Conservation (phyloP, 2,329 filamentous ascomycete genomes). For the Fusarium sp. region DNA sequence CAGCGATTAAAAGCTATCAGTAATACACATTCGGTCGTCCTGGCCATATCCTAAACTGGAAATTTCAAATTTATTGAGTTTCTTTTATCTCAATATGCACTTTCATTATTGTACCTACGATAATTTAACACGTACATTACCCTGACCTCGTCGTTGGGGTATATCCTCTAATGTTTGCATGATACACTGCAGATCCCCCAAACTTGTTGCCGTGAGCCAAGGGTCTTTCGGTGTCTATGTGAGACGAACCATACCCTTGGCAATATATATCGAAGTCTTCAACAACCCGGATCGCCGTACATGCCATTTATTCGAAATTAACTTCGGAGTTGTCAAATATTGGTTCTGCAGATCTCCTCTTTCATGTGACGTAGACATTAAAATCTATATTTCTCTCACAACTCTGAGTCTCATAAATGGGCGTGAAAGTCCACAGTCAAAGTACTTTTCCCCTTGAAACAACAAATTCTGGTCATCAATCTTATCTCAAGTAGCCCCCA, state of each 20-base stretch:
- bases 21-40: neutral
- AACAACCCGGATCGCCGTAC: neutral
- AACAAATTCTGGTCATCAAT: neutral
- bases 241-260: neutral
- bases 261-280: neutral
- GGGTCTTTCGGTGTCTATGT: neutral
- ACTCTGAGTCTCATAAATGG: neutral
- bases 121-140: neutral
- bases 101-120: neutral
- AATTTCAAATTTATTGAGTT: too few species aligned
- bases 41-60: too few species aligned
- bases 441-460: neutral
- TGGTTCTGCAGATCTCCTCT: neutral
- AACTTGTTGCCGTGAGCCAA: neutral
- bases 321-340: rapidly evolving
- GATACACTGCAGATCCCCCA: neutral
- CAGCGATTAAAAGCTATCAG: neutral
- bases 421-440: neutral
- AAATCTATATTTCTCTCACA: neutral
- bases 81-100: too few species aligned
- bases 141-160: neutral
- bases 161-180: neutral
- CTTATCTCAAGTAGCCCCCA: neutral
- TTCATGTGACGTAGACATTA: neutral
- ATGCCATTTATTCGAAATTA: neutral